Conservation (phyloP, 768 basidiomycete species). For the Cyclocybe aegerita region DNA sequence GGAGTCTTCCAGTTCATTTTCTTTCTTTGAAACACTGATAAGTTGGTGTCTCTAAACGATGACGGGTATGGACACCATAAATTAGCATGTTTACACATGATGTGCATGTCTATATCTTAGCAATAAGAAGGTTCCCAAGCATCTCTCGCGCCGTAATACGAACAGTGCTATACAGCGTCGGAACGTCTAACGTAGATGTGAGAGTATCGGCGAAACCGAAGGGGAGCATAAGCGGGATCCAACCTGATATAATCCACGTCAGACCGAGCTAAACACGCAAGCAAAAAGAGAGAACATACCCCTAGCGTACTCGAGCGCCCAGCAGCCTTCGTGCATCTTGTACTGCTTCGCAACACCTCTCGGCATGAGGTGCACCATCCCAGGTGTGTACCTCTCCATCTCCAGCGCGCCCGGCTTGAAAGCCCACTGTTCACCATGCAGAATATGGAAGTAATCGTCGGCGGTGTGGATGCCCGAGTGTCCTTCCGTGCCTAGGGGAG, state of each 20-base stretch:
- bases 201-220: constrained; percentile 89
- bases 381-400: constrained; percentile 83
- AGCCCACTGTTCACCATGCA: constrained; percentile 94
- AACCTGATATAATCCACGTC: constrained; percentile 54
- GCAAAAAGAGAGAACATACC: constrained; percentile 50
- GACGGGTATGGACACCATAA: background rate
- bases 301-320: constrained; percentile 91
- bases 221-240: constrained; percentile 96
- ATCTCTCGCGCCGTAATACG: constrained; percentile 84
- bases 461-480: constrained; percentile 93
- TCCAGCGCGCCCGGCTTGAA: constrained; percentile 78
- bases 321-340: constrained; percentile 96
- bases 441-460: constrained; percentile 97
- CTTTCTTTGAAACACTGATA: no score
- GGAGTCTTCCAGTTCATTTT: no score
- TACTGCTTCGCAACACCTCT: constrained; percentile 92
- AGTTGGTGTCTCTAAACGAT: background rate
- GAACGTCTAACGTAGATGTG: constrained; percentile 86
- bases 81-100: background rate
- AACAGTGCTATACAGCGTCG: constrained; percentile 76
- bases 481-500: constrained; percentile 95
- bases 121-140: constrained; percentile 73
- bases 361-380: constrained; percentile 81
- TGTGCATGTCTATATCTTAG: constrained; percentile 68
- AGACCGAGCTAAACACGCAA: background rate